These are phyloP conservation scores for Stachybotrys elegans DNA, from an alignment of 2,329 filamentous ascomycete species.

Conservation along the genomic window DNA sequence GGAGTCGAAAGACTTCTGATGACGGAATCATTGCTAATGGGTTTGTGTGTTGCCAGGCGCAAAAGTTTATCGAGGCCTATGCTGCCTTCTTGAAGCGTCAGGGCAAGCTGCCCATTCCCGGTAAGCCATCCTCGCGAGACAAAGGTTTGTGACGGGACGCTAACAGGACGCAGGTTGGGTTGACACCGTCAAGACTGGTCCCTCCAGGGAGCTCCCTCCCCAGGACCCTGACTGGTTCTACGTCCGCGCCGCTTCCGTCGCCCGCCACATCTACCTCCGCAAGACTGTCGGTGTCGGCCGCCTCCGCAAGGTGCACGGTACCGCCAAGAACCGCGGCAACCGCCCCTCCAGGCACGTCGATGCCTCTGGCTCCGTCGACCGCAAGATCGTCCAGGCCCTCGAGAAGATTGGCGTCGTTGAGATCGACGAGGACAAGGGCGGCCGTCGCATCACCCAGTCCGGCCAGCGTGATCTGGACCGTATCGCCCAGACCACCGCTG, in stretches of 20 bases:
- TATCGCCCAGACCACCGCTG: constrained; percentile 76
- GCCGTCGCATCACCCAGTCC: constrained; percentile 94
- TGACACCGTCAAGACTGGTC: constrained; percentile 98
- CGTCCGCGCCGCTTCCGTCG: constrained; percentile 86
- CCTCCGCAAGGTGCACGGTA: constrained; percentile 93
- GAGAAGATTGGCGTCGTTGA: constrained; percentile 99
- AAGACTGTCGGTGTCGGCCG: constrained; percentile 99
- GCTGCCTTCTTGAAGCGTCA: constrained; percentile 89
- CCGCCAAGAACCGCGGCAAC: constrained; percentile 93
- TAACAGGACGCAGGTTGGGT: constrained; percentile 69
- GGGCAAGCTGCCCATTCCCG: constrained; percentile 86
- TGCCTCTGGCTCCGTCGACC: constrained; percentile 91
- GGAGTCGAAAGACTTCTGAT: constrained; percentile 68
- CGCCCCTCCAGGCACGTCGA: constrained; percentile 92
- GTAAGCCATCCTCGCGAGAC: constrained; percentile 45
- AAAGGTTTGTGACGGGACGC: constrained; percentile 6
- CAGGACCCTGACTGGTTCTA: constrained; percentile 98
- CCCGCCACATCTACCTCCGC: constrained; percentile 97
- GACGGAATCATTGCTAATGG: constrained; percentile 71
- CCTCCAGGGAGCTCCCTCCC: constrained; percentile 94
- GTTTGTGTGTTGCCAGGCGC: constrained; percentile 56
- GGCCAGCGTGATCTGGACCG: constrained; percentile 99
- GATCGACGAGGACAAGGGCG: constrained; percentile 97
- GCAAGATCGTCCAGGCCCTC: constrained; percentile 93
- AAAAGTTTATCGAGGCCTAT: constrained; percentile 86